A percentile compares a stretch with the other conserved stretches of the same genome.
Conservation (phyloP, 129 eudicot genomes). For the Daucus carota region DNA sequence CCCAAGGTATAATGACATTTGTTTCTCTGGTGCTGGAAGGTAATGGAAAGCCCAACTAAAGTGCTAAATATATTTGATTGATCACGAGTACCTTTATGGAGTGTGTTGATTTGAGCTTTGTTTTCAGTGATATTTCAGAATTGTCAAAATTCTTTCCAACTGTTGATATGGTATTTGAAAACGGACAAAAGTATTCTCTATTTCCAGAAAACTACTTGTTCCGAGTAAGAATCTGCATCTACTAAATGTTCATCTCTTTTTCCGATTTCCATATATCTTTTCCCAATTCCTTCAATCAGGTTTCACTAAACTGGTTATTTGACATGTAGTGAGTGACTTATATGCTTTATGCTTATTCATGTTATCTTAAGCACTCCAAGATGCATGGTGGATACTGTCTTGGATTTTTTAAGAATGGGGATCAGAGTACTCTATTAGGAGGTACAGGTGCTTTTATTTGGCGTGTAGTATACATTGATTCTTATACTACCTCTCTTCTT, state of each 20-base stretch:
- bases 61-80: background rate
- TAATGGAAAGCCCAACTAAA: slow-evolving; percentile 15
- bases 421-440: slow-evolving; percentile 94
- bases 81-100: background rate
- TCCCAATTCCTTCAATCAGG: background rate
- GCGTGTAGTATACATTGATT: background rate
- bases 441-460: slow-evolving; percentile 39
- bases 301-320: background rate
- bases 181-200: slow-evolving; percentile 68
- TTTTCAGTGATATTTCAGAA: slow-evolving; percentile 64
- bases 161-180: slow-evolving; percentile 82
- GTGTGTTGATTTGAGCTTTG: slow-evolving; percentile 2
- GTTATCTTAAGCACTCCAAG: slow-evolving; percentile 60
- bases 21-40: slow-evolving; percentile 97
- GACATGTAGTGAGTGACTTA: slow-evolving; percentile 6
- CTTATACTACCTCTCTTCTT: background rate
- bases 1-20: slow-evolving; percentile 84
- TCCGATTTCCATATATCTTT: background rate
- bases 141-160: slow-evolving; percentile 71
- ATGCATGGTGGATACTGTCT: slow-evolving; percentile 88
- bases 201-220: slow-evolving; percentile 96
- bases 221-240: slow-evolving; percentile 41
- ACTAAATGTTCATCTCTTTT: background rate
- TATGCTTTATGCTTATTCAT: background rate
- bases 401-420: slow-evolving; percentile 88